These are phyloP conservation scores for Lipomyces spencermartinsiae DNA, from an alignment of 805 yeast genomes.

Conservation along the genomic window DNA sequence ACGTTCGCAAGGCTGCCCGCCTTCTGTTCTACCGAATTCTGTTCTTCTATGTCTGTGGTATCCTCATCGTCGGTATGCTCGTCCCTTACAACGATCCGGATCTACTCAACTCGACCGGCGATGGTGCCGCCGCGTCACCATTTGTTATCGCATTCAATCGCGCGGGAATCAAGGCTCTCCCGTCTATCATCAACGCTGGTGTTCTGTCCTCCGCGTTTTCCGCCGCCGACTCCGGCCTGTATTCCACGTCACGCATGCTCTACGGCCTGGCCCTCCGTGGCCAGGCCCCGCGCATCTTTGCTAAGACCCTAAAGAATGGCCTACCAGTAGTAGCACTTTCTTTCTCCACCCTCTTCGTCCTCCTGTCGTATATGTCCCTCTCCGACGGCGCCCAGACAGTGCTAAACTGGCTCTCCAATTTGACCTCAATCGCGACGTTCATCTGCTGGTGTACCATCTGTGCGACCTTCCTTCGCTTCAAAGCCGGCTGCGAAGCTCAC, in stretches of 20 bases:
- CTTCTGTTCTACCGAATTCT: slow-evolving; percentile 74
- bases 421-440: slow-evolving; percentile 73
- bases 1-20: slow-evolving; percentile 78
- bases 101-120: slow-evolving; percentile 61
- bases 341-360: slow-evolving; percentile 59
- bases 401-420: slow-evolving; percentile 72
- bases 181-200: slow-evolving; percentile 79
- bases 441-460: slow-evolving; percentile 65
- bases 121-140: slow-evolving; percentile 81
- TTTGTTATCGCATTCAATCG: slow-evolving; percentile 77
- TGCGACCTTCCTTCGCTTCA: slow-evolving; percentile 65
- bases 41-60: slow-evolving; percentile 72
- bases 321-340: slow-evolving; percentile 68
- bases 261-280: slow-evolving; percentile 76
- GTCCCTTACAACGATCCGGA: slow-evolving; percentile 72
- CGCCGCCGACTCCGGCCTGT: slow-evolving; percentile 54
- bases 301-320: slow-evolving; percentile 67
- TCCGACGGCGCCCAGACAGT: slow-evolving; percentile 66
- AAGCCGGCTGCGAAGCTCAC: slow-evolving; percentile 63
- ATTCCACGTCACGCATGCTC: slow-evolving; percentile 52
- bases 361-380: slow-evolving; percentile 50
- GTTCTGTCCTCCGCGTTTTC: slow-evolving; percentile 77
- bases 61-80: slow-evolving; percentile 78
- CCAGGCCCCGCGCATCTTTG: slow-evolving; percentile 72
- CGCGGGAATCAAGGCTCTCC: slow-evolving; percentile 67